A percentile compares a stretch with the other conserved stretches of the same genome.
phyloP scores from a whole-genome alignment of 768 basidiomycete species.

The Dendrothele bispora region DNA sequence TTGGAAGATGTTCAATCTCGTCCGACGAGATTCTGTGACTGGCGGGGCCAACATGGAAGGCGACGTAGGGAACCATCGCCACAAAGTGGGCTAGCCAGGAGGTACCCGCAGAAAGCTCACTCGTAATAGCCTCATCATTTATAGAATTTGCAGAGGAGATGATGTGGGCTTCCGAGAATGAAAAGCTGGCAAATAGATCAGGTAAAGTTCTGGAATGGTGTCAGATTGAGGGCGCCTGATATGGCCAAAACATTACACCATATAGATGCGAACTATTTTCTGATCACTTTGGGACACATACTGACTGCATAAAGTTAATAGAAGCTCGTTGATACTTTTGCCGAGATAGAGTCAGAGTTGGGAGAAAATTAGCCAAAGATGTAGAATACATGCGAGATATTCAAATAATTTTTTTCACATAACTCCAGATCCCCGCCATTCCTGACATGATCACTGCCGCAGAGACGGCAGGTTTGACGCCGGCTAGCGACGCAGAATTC shows the following conservation, averaged over 20 bases:
- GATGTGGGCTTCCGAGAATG: conserved; percentile 20
- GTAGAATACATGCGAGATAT: conserved; percentile 43
- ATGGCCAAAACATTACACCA: conserved; percentile 43
- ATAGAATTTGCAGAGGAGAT: conserved; percentile 39
- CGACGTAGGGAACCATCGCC: conserved; percentile 4
- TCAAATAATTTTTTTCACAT: conserved; percentile 88
- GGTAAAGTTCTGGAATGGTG: conserved; percentile 47
- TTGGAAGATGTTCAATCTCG: too few species aligned
- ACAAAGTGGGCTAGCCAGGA: conserved; percentile 1
- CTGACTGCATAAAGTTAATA: conserved; percentile 32
- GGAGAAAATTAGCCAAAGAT: conserved; percentile 42
- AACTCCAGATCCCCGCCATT: conserved; percentile 91
- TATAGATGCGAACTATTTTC: conserved; percentile 37
- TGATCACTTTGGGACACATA: conserved; percentile 19
- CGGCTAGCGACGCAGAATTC: conserved; percentile 64
- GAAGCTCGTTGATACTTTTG: conserved; percentile 38
- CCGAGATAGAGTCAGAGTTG: conserved; percentile 42
- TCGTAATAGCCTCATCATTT: conserved; percentile 35
- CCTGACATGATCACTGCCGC: conserved; percentile 89
- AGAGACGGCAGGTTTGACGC: conserved; percentile 84
- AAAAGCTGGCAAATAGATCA: conserved; percentile 28
- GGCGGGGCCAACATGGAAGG: too few species aligned
- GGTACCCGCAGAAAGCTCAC: conserved; percentile 10
- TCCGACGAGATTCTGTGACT: too few species aligned
- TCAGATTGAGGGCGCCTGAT: conserved; percentile 44